Percentiles rank a stretch among this genome's conserved stretches.
Conservation (phyloP, 2,329 filamentous ascomycete genomes). For the Byssochlamys sp. region DNA sequence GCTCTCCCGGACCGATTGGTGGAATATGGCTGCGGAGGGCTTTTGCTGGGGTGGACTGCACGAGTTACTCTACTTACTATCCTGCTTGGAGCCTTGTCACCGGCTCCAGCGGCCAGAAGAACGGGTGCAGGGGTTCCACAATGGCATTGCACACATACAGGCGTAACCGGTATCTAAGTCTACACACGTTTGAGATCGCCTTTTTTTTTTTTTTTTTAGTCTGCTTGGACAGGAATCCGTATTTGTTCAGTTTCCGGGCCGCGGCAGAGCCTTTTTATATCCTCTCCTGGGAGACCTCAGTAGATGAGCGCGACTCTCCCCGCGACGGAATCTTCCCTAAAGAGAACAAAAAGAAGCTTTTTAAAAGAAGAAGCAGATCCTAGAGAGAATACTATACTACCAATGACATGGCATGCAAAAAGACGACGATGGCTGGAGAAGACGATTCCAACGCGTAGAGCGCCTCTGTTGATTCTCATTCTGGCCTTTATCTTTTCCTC, state of each 20-base stretch:
- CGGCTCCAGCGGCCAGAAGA: background rate
- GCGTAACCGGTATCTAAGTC: constrained; percentile 16
- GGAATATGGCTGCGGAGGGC: background rate
- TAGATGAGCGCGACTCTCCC: background rate
- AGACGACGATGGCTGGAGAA: background rate
- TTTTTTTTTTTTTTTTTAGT: constrained; percentile 2
- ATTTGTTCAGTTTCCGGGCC: background rate
- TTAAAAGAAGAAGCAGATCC: background rate
- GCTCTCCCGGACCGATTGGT: background rate
- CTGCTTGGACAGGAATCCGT: constrained; percentile 6
- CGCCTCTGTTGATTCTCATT: background rate
- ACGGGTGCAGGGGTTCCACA: constrained; percentile 1
- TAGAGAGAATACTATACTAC: background rate
- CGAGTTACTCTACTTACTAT: background rate
- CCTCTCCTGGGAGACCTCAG: background rate
- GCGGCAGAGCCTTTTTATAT: background rate
- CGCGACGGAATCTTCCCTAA: background rate
- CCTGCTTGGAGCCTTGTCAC: background rate
- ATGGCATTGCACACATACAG: constrained; percentile 13
- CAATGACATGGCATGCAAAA: background rate
- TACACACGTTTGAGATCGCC: constrained; percentile 11
- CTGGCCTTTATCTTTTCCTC: too few relatives aligned
- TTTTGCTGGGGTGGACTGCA: background rate
- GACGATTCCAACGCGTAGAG: background rate
- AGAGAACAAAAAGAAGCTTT: background rate